phyloP scores from a whole-genome alignment of 176 grass and related monocot species.

The Avena insularis region DNA sequence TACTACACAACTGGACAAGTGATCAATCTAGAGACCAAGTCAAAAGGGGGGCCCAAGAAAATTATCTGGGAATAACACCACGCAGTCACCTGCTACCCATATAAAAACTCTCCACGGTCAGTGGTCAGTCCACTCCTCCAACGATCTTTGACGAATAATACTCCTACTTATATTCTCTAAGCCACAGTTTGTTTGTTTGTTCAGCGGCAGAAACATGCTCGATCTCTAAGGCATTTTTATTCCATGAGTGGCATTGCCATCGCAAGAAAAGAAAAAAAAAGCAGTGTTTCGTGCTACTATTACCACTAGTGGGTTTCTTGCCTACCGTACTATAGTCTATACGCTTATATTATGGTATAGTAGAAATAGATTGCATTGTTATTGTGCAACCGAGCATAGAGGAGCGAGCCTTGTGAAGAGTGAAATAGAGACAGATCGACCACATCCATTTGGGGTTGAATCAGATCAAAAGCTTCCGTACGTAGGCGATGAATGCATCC shows the following conservation, averaged over 20 bases:
- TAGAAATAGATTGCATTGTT: neutral
- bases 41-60: slow-evolving; percentile 24
- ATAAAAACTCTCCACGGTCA: slow-evolving; percentile 20
- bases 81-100: slow-evolving; percentile 22
- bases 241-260: neutral
- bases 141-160: slow-evolving; percentile 41
- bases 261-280: neutral
- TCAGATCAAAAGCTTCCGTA: slow-evolving; percentile 16
- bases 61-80: slow-evolving; percentile 32
- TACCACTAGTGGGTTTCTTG: neutral
- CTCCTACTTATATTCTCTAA: neutral
- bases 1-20: neutral
- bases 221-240: neutral
- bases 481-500: slow-evolving; percentile 1
- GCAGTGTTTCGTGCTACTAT: neutral
- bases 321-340: too few species aligned
- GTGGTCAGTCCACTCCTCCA: slow-evolving; percentile 45
- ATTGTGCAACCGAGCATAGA: neutral
- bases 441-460: slow-evolving; percentile 13
- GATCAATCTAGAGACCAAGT: slow-evolving; percentile 24
- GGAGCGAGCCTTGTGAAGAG: neutral
- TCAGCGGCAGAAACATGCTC: neutral
- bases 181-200: neutral
- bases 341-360: neutral
- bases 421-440: neutral